Base-by-base conservation (phyloP, 257 asterid species). In the Paulownia fortunei region DNA sequence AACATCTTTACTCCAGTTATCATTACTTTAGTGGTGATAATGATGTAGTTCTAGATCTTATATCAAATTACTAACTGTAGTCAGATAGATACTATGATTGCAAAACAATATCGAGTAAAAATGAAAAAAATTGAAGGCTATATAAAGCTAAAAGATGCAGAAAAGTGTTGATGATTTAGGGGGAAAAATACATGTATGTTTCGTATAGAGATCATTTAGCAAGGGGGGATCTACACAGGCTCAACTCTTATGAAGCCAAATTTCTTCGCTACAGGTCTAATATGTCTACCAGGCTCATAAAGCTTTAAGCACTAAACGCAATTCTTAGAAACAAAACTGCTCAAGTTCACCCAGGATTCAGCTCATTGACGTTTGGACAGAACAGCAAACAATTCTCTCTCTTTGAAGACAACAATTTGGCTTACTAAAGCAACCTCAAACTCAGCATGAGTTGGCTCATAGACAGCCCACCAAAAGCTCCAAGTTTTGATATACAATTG, bases 401-500 rank as follows among this genome's bases (percentile, higher is more conserved):
- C n/a, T n/a, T n/a, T n/a, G n/a, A n/a, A n/a, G n/a, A n/a, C n/a
- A n/a, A n/a, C n/a, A n/a, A n/a, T 36, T 24, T 6, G 24, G 24
- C 59, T 10, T 49, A 11, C 49, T 18, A 32, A 30, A 59, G 0
- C n/a, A n/a, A n/a, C n/a, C n/a, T n/a, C n/a, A n/a, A n/a, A n/a
- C 24, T 41, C 19, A 39, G 58, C 27, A 44, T 42, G 46, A 74
- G 74, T 56, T n/a, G 46, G 15, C 5, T 44, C 7, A 34, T 67
- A n/a, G 58, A 59, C 73, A 59, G 9, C 68, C 49, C 47, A 59
- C 11, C 54, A 77, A 37, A 78, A 73, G 69, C 70, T 67, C 26
- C 73, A 46, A 55, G 60, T 41, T 77, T 12, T 72, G 69, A 59
- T 59, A 63, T 30, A 46, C 77, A 68, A 62, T 27, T 24, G 15